These are phyloP conservation scores for Delonix regia DNA, from an alignment of 306 rosid species.

Conservation along the genomic window DNA sequence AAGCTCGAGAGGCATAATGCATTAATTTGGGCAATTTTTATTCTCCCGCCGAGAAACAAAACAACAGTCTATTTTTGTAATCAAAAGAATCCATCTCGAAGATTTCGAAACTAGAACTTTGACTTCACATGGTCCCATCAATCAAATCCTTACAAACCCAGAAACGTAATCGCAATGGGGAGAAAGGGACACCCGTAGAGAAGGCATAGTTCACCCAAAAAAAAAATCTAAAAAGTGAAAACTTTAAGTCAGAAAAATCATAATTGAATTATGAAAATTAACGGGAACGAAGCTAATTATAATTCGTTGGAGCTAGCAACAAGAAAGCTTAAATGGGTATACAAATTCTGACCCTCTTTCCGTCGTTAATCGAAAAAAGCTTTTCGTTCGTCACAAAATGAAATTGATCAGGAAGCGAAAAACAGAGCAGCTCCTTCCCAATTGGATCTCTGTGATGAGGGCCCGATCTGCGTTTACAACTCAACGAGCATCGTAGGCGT, in stretches of 20 bases:
- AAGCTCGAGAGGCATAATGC: background rate
- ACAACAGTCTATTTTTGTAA: background rate
- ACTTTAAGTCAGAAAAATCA: background rate
- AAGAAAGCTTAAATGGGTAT: background rate
- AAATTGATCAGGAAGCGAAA: background rate
- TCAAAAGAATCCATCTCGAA: background rate
- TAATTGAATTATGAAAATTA: background rate
- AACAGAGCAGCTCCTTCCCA: conserved; percentile 24
- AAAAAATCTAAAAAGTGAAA: background rate
- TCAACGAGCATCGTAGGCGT: background rate
- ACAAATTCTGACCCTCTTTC: background rate
- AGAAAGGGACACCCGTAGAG: background rate
- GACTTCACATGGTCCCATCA: background rate
- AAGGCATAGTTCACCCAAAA: background rate
- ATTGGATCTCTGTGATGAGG: conserved; percentile 21
- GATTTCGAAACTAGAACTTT: background rate
- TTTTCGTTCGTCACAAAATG: background rate
- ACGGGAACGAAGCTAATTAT: background rate
- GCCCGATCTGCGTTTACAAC: conserved; percentile 12
- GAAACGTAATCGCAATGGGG: background rate
- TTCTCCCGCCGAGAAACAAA: background rate
- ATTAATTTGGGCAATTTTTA: conserved; percentile 11
- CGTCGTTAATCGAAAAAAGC: background rate
- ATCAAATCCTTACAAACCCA: conserved; percentile 1
- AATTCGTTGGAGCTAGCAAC: background rate